Evolutionary conservation across 2,329 filamentous ascomycete genomes (phyloP), one percentile per base, ranked within the genome.

Genomic region (Stemphylium lycopersici): DNA sequence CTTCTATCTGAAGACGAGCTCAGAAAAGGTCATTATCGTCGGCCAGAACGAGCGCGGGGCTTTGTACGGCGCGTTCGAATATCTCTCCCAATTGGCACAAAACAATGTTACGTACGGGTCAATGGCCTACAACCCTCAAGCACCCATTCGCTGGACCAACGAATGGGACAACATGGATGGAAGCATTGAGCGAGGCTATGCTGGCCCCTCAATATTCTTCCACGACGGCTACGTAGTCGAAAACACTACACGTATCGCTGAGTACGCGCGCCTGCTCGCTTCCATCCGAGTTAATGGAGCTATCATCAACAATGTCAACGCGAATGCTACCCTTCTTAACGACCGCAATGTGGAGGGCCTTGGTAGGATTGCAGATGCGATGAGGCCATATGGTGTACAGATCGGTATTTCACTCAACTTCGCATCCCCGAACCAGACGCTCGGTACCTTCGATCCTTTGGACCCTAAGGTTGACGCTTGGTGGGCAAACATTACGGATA

Each of bases 81-180:
- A 89, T 59, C 79, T 90, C 8, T 86, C 84, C 1, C 80, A 83
- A 69, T 76, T 90, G n/a, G 84, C 82, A 0, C 86, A 86, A 67
- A 83, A 80, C 20, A 81, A 86, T 40, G 76, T 84, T 54, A 78
- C 79, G 0, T 61, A 77, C 1, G 77, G 80, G 0, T 68, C 79
- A 4, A 79, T 80, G 41, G 73, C 79, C 2, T 81, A 80, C 7
- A 88, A 83, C 58, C 86, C 87, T 0, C 79, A 81, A 52, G 84
- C 83, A 0, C 83, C 83, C 0, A 82, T 90, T 37, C 81, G 88
- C 59, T 90, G 87, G 88, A 82, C 85, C 0, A 90, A 90, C 65
- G 83, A 90, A 60, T 90, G 88, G 88, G 87, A 90, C 67, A 90
- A 90, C 60, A 77, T 90, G 69, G 82, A 87, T 53, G 82, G 87